Percentiles rank a stretch among this genome's conserved stretches.
These are phyloP conservation scores for Emericellopsis cladophorae DNA, from an alignment of 2,329 filamentous ascomycete genomes.

Conservation along the genomic window DNA sequence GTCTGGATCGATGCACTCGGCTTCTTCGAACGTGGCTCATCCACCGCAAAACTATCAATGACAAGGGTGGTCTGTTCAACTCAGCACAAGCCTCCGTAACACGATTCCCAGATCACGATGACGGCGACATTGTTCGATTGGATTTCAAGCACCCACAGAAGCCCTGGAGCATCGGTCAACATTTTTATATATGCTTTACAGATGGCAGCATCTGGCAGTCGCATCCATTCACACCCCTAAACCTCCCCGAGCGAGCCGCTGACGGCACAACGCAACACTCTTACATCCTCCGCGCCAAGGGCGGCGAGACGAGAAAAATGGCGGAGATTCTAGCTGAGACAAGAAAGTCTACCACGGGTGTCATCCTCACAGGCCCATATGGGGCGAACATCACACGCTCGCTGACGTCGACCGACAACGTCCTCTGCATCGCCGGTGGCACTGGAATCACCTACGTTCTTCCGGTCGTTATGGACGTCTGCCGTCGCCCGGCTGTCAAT, in stretches of 20 bases:
- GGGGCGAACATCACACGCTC: constrained; percentile 34
- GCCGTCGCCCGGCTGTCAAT: constrained; percentile 27
- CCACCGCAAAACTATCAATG: neutral
- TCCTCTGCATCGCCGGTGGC: constrained; percentile 18
- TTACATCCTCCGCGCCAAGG: constrained; percentile 44
- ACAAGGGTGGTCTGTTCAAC: constrained; percentile 2
- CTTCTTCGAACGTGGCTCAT: constrained; percentile 39
- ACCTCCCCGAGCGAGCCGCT: constrained; percentile 27
- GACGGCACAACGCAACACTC: constrained; percentile 32
- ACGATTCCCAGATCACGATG: constrained; percentile 39
- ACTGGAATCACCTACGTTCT: constrained; percentile 26
- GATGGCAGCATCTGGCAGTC: constrained; percentile 57
- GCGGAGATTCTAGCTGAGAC: constrained; percentile 25
- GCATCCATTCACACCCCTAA: constrained; percentile 57
- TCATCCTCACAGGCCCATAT: constrained; percentile 52
- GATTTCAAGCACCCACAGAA: constrained; percentile 51
- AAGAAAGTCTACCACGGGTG: constrained; percentile 21
- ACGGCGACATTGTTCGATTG: constrained; percentile 51
- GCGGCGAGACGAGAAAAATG: constrained; percentile 45
- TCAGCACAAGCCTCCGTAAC: constrained; percentile 15
- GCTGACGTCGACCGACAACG: constrained; percentile 8
- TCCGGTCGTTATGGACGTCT: constrained; percentile 19
- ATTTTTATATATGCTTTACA: constrained; percentile 59
- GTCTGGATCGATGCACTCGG: constrained; percentile 42
- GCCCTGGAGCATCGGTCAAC: constrained; percentile 53